These are phyloP conservation scores for Plasmopara viticola DNA, from an alignment of 352 stramenopile species.

Conservation along the genomic window DNA sequence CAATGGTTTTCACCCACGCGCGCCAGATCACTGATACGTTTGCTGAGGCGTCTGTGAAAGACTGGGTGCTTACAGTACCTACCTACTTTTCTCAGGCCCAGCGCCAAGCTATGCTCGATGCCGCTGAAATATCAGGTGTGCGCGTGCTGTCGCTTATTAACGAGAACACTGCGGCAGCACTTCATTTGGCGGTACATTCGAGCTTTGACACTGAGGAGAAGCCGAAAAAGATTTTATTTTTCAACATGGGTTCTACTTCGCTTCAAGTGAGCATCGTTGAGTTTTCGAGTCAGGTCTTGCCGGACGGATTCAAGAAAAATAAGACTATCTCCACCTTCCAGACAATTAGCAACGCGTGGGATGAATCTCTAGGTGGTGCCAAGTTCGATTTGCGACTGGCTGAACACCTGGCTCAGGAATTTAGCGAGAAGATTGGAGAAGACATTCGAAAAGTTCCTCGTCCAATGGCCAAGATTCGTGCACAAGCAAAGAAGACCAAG, in stretches of 20 bases:
- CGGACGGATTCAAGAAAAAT: slow-evolving; percentile 88
- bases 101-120: slow-evolving; percentile 90
- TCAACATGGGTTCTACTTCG: slow-evolving; percentile 95
- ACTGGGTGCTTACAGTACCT: slow-evolving; percentile 96
- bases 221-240: slow-evolving; percentile 93
- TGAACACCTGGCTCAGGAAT: slow-evolving; percentile 91
- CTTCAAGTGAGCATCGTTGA: slow-evolving; percentile 86
- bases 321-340: slow-evolving; percentile 90
- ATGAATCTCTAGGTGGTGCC: slow-evolving; percentile 87
- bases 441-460: slow-evolving; percentile 88
- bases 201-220: slow-evolving; percentile 59
- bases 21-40: slow-evolving; percentile 73
- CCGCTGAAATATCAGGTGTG: slow-evolving; percentile 91
- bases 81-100: slow-evolving; percentile 94
- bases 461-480: slow-evolving; percentile 93
- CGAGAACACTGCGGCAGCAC: slow-evolving; percentile 95
- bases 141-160: slow-evolving; percentile 96
- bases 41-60: slow-evolving; percentile 68
- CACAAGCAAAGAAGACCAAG: slow-evolving; percentile 96
- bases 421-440: slow-evolving; percentile 88
- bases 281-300: slow-evolving; percentile 80
- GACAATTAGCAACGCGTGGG: slow-evolving; percentile 92
- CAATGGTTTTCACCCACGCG: slow-evolving; percentile 94
- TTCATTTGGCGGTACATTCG: slow-evolving; percentile 95
- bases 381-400: slow-evolving; percentile 91